These are phyloP conservation scores for Paramyrothecium sp. DNA, from an alignment of 2,329 filamentous ascomycete genomes.

Conservation along the genomic window DNA sequence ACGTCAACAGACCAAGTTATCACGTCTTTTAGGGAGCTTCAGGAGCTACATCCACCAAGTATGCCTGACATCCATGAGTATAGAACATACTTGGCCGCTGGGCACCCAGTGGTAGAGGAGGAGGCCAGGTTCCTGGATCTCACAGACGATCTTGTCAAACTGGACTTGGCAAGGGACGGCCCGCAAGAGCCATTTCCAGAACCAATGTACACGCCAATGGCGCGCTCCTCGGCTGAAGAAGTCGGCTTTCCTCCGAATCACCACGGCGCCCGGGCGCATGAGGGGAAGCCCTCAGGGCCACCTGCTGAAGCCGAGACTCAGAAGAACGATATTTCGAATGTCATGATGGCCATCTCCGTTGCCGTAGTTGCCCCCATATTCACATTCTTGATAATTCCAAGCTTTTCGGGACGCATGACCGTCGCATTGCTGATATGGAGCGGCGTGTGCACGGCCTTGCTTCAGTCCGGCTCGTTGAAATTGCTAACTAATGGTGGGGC, in stretches of 20 bases:
- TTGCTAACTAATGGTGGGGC: slow-evolving; percentile 12
- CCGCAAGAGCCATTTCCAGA: slow-evolving; percentile 11
- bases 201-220: slow-evolving; percentile 19
- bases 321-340: slow-evolving; percentile 1
- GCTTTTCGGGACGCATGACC: slow-evolving; percentile 56
- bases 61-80: slow-evolving; percentile 45
- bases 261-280: not conserved
- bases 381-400: slow-evolving; percentile 55
- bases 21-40: slow-evolving; percentile 53
- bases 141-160: slow-evolving; percentile 51
- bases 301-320: not conserved
- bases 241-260: slow-evolving; percentile 4
- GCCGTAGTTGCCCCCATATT: slow-evolving; percentile 55
- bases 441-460: slow-evolving; percentile 33
- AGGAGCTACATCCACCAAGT: slow-evolving; percentile 46
- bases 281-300: not conserved
- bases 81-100: slow-evolving; percentile 52
- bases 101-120: slow-evolving; percentile 53
- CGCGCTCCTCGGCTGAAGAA: slow-evolving; percentile 9
- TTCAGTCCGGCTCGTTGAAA: slow-evolving; percentile 21
- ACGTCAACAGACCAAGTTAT: slow-evolving; percentile 53
- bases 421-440: slow-evolving; percentile 53
- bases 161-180: slow-evolving; percentile 9
- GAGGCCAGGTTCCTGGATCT: slow-evolving; percentile 61
- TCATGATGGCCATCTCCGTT: slow-evolving; percentile 17